These are phyloP conservation scores for Pelomyxa schiedti DNA, from an alignment of 78 protist genomes.

Conservation along the genomic window DNA sequence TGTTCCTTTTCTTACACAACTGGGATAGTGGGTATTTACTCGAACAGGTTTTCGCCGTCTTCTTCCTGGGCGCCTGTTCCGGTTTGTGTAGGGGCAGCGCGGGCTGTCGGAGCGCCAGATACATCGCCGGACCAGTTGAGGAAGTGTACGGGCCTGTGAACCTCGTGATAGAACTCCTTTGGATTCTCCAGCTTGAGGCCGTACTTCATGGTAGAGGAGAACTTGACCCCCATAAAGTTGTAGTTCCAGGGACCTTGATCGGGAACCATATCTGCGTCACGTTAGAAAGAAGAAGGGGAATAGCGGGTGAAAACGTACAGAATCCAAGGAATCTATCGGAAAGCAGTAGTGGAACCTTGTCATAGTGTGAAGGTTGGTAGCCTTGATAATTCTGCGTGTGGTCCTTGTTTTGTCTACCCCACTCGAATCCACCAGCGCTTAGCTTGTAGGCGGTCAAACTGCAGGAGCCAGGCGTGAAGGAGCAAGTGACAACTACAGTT, in stretches of 20 bases:
- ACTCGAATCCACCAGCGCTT: slow-evolving; percentile 86
- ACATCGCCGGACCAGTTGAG: slow-evolving; percentile 41
- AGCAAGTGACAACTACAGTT: slow-evolving; percentile 65
- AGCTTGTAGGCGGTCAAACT: slow-evolving; percentile 89
- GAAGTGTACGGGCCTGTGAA: slow-evolving; percentile 94
- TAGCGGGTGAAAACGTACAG: slow-evolving; percentile 22
- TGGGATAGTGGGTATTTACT: too few relatives aligned
- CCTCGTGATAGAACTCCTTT: slow-evolving; percentile 88
- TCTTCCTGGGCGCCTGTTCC: too few relatives aligned
- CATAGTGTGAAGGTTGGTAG: slow-evolving; percentile 74
- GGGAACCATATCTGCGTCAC: slow-evolving; percentile 97
- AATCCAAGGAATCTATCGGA: slow-evolving; percentile 75
- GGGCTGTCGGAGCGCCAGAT: too few relatives aligned
- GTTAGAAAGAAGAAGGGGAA: too few relatives aligned
- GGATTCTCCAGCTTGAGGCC: slow-evolving; percentile 87
- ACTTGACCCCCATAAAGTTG: slow-evolving; percentile 92
- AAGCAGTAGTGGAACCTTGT: slow-evolving; percentile 90
- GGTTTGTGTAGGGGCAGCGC: too few relatives aligned
- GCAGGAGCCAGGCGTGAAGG: slow-evolving; percentile 83
- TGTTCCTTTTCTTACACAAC: too few relatives aligned
- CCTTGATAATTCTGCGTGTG: slow-evolving; percentile 62
- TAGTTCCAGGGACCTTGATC: slow-evolving; percentile 91
- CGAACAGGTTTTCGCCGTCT: too few relatives aligned
- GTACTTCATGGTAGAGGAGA: slow-evolving; percentile 77
- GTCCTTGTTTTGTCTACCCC: slow-evolving; percentile 88